Conservation (phyloP, 768 basidiomycete genomes). For the Lentinula lateritia region DNA sequence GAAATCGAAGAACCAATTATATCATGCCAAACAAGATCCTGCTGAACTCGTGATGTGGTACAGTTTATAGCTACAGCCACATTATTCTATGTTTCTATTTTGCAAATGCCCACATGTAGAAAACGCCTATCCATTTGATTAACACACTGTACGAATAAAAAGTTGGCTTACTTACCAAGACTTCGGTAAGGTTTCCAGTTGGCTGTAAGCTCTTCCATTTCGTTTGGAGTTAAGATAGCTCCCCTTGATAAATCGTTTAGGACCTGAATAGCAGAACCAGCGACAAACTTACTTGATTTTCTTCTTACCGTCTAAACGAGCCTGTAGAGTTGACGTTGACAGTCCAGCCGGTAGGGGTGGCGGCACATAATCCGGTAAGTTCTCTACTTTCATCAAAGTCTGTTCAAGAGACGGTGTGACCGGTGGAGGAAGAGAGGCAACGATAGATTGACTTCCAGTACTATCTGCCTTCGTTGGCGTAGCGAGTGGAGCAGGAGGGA, state of each 20-base stretch:
- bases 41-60: not conserved
- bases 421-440: constrained; percentile 42
- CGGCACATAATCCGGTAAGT: constrained; percentile 15
- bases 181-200: constrained; percentile 81
- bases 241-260: constrained; percentile 37
- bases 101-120: constrained; percentile 84
- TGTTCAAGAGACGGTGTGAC: constrained; percentile 68
- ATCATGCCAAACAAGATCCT: not conserved
- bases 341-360: constrained; percentile 55
- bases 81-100: constrained; percentile 21
- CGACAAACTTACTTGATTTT: constrained; percentile 56
- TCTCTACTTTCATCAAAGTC: constrained; percentile 36
- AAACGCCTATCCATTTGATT: constrained; percentile 45
- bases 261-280: not conserved
- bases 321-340: constrained; percentile 49
- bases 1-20: not conserved
- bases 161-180: constrained; percentile 43
- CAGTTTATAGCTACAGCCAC: not conserved
- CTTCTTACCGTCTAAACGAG: constrained; percentile 60
- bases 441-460: constrained; percentile 19
- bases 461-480: constrained; percentile 14
- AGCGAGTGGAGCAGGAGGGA: constrained; percentile 26
- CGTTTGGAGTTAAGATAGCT: constrained; percentile 67
- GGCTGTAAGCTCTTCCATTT: constrained; percentile 77
- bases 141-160: not conserved